phyloP scores from a whole-genome alignment of 2,329 filamentous ascomycete species.

The Calycina marina region DNA sequence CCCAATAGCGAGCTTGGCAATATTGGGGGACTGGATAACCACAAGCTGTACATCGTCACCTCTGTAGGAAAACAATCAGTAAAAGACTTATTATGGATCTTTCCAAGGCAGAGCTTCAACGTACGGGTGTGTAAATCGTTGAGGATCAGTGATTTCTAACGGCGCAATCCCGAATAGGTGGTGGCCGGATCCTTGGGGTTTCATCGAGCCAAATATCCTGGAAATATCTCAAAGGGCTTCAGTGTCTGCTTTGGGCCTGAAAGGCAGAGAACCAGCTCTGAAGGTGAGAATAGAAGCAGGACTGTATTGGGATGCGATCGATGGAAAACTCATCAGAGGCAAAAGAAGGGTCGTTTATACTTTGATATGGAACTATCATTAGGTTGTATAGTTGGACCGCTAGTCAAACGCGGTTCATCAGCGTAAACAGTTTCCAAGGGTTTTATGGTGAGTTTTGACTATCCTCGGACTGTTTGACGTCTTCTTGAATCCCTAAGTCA shows the following conservation, averaged over 20 bases:
- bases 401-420: no score
- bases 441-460: no score
- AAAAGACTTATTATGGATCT: constrained; percentile 12
- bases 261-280: constrained; percentile 1
- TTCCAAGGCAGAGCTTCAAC: constrained; percentile 11
- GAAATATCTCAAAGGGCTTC: constrained; percentile 2
- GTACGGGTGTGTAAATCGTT: no score
- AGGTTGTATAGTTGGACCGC: constrained; percentile 6
- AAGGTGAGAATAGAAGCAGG: constrained; percentile 1
- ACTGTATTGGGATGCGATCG: background rate
- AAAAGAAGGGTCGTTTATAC: constrained; percentile 3
- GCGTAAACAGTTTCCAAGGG: no score
- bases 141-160: constrained; percentile 12
- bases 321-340: constrained; percentile 1
- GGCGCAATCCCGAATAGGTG: constrained; percentile 16
- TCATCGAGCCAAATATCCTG: constrained; percentile 7
- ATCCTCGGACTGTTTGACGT: constrained; percentile 6
- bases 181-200: constrained; percentile 9
- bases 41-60: constrained; percentile 41
- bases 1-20: constrained; percentile 52
- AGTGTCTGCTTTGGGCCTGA: background rate
- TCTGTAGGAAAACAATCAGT: constrained; percentile 12
- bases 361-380: constrained; percentile 6
- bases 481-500: background rate
- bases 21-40: constrained; percentile 52